Base-by-base conservation (phyloP, 108 stramenopile genomes). In the Poteriospumella lacustris region DNA sequence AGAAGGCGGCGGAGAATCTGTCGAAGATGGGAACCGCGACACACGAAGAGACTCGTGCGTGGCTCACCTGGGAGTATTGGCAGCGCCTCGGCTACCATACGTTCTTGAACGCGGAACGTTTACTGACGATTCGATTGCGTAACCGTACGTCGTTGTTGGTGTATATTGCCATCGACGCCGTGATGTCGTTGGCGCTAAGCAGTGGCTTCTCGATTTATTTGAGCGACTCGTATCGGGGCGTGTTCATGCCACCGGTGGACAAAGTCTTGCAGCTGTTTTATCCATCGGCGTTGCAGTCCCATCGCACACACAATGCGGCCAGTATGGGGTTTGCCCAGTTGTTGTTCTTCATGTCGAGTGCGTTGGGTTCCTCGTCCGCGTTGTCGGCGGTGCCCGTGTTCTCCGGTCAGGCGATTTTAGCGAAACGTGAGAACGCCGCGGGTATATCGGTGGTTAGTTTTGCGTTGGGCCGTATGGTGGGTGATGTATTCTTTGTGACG, bases 291-390 rank as follows among this genome's bases (percentile, higher is more conserved):
- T 5, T 64, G 9, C 28, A 24, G 3, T 34, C 28, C 9, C 36
- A 64, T 24, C 28, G 60, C 9, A 34, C 60, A 64, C 3, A 64
- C 36, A 31, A 31, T 24, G 24, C 36, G 60, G 5, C 60, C 9
- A 12, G 12, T 64, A 34, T 64, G 36, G 60, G 60, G 36, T 5
- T 64, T 9, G 15, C 3, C 9, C 60, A 64, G 31, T 24, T 64
- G 36, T 24, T 64, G 3, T 64, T 64, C 31, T 64, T 64, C 60
- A 64, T 64, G 31, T 64, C 60, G 31, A 31, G 29, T 64, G 31
- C 60, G 52, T 5, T 64, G 31, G 60, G 60, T 34, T 5, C 24
- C 5, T 19, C 60, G 28, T 19, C 60, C 31, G 3, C 12, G 5
- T 64, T 64, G 31, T 26, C 60, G 28, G 24, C 12, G 28, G 60